phyloP scores from a whole-genome alignment of 2,329 filamentous ascomycete genomes.

The Ophiostoma sp. region DNA sequence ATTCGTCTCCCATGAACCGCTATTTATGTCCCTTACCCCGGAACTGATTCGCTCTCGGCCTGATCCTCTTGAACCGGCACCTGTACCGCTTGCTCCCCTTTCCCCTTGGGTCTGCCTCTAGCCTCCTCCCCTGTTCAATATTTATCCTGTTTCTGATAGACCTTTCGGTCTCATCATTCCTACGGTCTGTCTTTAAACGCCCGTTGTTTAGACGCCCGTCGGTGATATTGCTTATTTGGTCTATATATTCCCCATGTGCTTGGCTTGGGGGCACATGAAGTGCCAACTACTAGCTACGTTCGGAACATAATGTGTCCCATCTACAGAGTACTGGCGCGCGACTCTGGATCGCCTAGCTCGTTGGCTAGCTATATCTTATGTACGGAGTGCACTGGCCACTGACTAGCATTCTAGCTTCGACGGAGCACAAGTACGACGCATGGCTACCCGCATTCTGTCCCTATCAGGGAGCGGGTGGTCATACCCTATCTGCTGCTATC shows the following conservation, averaged over 20 bases:
- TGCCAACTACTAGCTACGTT: background rate
- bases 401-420: background rate
- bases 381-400: background rate
- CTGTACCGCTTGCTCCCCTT: background rate
- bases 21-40: background rate
- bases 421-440: background rate
- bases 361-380: background rate
- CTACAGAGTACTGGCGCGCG: background rate
- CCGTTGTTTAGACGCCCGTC: background rate
- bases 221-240: constrained; percentile 3
- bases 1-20: background rate
- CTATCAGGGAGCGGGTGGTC: background rate
- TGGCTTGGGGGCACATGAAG: background rate
- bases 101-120: background rate
- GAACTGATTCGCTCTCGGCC: background rate
- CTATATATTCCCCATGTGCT: background rate
- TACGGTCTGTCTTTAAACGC: background rate
- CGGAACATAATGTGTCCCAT: background rate
- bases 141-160: background rate
- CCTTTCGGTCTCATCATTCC: background rate
- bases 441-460: background rate
- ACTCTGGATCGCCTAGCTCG: background rate
- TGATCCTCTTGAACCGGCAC: background rate
- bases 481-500: background rate
- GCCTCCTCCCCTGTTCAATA: background rate